Evolutionary conservation across 2,329 filamentous ascomycete genomes (phyloP).

Genomic region (Trichoderma simmonsii): DNA sequence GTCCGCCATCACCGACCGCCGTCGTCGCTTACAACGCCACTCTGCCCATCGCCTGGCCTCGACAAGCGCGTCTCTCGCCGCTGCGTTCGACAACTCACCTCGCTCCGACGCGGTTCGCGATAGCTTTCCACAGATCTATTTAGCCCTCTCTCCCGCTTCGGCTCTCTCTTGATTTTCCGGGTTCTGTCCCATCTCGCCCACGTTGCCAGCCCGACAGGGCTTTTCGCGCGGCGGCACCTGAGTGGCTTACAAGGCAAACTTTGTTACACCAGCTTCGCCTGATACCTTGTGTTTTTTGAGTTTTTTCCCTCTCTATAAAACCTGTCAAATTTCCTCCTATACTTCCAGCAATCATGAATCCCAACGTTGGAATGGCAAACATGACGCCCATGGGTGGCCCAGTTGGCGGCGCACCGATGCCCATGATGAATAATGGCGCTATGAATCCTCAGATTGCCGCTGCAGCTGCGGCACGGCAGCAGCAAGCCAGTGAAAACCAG

Average conservation of each 20-base stretch:
- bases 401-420: constrained; percentile 57
- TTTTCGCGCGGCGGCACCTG: constrained; percentile 34
- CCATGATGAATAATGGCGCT: constrained; percentile 64
- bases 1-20: constrained; percentile 8
- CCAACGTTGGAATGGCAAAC: constrained; percentile 61
- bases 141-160: neutral
- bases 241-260: constrained; percentile 30
- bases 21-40: constrained; percentile 12
- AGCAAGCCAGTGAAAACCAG: constrained; percentile 44
- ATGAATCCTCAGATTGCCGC: constrained; percentile 35
- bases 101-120: constrained; percentile 16
- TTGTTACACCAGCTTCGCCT: constrained; percentile 17
- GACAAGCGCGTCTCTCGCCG: constrained; percentile 14
- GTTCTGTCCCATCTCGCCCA: constrained; percentile 31
- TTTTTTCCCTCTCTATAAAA: neutral
- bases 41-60: neutral
- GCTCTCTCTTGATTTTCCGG: constrained; percentile 7
- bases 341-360: constrained; percentile 60
- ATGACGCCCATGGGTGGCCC: constrained; percentile 69
- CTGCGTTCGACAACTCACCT: neutral
- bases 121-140: neutral
- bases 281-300: constrained; percentile 16
- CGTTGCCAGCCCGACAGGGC: constrained; percentile 33
- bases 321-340: neutral
- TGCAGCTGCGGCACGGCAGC: constrained; percentile 35